A percentile compares a stretch with the other conserved stretches of the same genome.
Conservation (phyloP, 2,329 filamentous ascomycete species). For the Sporothrix variecibatus region DNA sequence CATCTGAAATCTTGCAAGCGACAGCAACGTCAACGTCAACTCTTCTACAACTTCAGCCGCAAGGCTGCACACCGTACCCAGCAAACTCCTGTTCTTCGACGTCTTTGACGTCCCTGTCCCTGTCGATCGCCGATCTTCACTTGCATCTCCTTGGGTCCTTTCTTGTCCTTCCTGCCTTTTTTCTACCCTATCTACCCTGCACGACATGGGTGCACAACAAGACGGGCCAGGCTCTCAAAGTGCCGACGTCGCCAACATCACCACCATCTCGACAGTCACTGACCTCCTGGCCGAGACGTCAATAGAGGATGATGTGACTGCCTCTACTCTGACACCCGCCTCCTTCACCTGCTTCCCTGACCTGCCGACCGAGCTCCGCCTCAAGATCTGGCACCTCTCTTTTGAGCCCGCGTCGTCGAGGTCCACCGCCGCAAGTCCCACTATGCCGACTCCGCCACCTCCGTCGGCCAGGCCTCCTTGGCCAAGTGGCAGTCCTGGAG, state of each 20-base stretch:
- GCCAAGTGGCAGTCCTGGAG: conserved; percentile 38
- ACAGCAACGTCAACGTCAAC: neutral
- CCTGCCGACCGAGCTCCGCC: conserved; percentile 41
- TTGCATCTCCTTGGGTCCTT: neutral
- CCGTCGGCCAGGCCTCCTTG: neutral
- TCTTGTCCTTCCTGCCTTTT: neutral
- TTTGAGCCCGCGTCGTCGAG: conserved; percentile 41
- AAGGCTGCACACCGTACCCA: neutral
- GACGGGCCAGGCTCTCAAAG: neutral
- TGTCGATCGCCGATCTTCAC: conserved; percentile 12
- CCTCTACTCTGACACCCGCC: neutral
- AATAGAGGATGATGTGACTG: neutral
- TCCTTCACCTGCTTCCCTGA: conserved; percentile 37
- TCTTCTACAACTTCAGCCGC: neutral
- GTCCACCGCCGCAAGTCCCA: conserved; percentile 38
- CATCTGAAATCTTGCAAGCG: neutral
- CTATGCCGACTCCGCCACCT: conserved; percentile 34
- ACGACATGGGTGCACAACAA: conserved; percentile 7
- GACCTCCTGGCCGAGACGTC: neutral
- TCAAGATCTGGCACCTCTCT: conserved; percentile 41
- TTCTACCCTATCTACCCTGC: neutral
- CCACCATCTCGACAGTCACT: neutral
- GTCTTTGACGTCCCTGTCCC: neutral
- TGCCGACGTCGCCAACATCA: neutral
- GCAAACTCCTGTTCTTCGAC: neutral